A percentile compares a stretch with the other conserved stretches of the same genome.
Evolutionary conservation across 1,284 basidiomycete species (phyloP).

Genomic region (Waitea zeae): DNA sequence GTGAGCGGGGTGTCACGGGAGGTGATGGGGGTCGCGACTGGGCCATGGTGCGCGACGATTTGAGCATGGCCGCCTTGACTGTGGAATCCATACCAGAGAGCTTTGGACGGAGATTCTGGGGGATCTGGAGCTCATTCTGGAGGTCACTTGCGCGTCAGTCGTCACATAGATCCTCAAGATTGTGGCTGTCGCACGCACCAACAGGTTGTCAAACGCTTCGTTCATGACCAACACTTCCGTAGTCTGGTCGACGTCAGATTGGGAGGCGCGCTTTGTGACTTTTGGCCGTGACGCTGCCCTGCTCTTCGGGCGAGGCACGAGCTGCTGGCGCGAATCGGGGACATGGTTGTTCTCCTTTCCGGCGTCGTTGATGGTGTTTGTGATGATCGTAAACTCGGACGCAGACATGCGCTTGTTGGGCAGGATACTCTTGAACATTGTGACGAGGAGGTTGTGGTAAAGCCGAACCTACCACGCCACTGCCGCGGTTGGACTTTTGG

Average conservation of each 20-base stretch:
- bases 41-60: constrained; percentile 57
- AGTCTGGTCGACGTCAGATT: constrained; percentile 8
- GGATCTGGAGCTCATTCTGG: constrained; percentile 77
- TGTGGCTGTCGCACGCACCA: constrained; percentile 26
- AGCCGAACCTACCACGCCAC: no score
- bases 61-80: constrained; percentile 83
- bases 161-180: neutral
- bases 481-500: neutral
- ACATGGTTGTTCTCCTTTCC: constrained; percentile 58
- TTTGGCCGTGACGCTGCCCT: no score
- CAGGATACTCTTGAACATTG: constrained; percentile 68
- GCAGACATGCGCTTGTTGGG: constrained; percentile 45
- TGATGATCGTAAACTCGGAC: constrained; percentile 56
- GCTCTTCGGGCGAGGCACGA: no score
- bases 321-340: no score
- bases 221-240: constrained; percentile 29
- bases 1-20: constrained; percentile 3
- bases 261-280: neutral
- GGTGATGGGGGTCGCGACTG: constrained; percentile 20
- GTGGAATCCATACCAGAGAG: constrained; percentile 60
- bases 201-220: constrained; percentile 54
- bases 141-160: neutral
- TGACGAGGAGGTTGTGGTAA: no score
- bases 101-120: constrained; percentile 56
- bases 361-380: constrained; percentile 25